Conservation (phyloP, 495 filamentous ascomycete species). For the Aspergillus leporis region DNA sequence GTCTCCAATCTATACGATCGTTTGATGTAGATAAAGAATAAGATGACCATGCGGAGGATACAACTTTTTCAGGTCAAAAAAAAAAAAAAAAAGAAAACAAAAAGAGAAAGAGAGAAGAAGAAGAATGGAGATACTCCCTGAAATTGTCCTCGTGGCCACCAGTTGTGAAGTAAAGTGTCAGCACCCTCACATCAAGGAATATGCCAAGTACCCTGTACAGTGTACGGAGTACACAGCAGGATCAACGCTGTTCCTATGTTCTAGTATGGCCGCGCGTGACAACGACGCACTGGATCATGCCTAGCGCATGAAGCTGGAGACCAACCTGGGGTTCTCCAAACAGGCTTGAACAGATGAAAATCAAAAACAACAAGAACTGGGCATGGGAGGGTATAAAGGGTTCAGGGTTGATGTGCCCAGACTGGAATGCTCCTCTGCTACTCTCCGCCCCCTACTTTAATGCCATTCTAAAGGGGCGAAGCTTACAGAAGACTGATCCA, state of each 20-base stretch:
- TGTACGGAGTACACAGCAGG: not conserved
- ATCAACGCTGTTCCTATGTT: not conserved
- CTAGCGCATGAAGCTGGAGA: not conserved
- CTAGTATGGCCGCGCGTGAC: not conserved
- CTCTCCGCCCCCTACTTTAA: not conserved
- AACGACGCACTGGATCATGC: not conserved
- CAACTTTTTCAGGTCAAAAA: not conserved
- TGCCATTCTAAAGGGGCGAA: slow-evolving; percentile 4
- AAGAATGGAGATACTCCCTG: not conserved
- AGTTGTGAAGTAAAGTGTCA: not conserved
- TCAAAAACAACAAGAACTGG: not conserved
- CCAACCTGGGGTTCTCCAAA: not conserved
- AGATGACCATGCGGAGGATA: not conserved
- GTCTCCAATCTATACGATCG: slow-evolving; percentile 2
- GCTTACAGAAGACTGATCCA: not conserved
- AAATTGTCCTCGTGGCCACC: not conserved
- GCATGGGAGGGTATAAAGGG: not conserved
- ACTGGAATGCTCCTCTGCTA: not conserved
- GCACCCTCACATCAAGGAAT: not conserved
- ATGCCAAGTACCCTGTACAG: not conserved
- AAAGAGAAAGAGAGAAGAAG: not conserved
- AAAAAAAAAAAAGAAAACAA: not conserved
- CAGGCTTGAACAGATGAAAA: not conserved
- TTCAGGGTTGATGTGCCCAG: not conserved
- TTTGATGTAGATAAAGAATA: not conserved